Conservation (phyloP, 2,329 filamentous ascomycete genomes). For the Balansia obtecta region DNA sequence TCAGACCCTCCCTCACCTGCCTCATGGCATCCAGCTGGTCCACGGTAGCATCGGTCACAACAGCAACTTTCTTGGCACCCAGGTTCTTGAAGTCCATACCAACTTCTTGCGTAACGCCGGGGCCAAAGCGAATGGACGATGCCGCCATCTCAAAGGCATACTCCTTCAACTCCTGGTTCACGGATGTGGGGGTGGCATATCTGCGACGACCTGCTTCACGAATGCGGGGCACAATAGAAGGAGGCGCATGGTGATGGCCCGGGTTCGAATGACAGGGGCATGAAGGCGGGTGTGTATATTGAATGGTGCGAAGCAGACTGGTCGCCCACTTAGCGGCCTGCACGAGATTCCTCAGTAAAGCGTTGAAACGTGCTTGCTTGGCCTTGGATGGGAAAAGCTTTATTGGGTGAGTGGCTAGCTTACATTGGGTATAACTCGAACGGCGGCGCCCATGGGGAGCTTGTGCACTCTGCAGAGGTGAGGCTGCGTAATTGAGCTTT, state of each 20-base stretch:
- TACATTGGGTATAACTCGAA: conserved; percentile 24
- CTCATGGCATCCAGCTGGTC: conserved; percentile 77
- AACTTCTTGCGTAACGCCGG: conserved; percentile 86
- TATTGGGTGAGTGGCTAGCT: conserved; percentile 5
- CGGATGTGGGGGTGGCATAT: conserved; percentile 58
- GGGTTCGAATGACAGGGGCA: conserved; percentile 93
- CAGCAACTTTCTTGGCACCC: conserved; percentile 73
- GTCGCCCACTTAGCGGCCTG: conserved; percentile 52
- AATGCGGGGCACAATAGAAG: conserved; percentile 40
- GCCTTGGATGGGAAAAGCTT: neutral
- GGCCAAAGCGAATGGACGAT: conserved; percentile 85
- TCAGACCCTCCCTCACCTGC: conserved; percentile 72
- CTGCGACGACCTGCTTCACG: conserved; percentile 27
- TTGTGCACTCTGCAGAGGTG: neutral
- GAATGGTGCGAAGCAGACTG: conserved; percentile 74
- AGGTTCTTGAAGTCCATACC: conserved; percentile 97
- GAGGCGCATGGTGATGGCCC: conserved; percentile 55
- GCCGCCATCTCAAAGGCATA: conserved; percentile 99
- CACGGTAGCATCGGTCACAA: conserved; percentile 83
- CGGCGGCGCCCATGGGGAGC: conserved; percentile 15
- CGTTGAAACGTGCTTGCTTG: neutral
- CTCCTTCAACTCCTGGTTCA: conserved; percentile 58
- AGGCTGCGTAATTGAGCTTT: neutral
- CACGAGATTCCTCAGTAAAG: neutral
- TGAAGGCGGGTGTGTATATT: conserved; percentile 74